Base-by-base conservation (phyloP, 345 rosid genomes). In the Barbarea vulgaris region DNA sequence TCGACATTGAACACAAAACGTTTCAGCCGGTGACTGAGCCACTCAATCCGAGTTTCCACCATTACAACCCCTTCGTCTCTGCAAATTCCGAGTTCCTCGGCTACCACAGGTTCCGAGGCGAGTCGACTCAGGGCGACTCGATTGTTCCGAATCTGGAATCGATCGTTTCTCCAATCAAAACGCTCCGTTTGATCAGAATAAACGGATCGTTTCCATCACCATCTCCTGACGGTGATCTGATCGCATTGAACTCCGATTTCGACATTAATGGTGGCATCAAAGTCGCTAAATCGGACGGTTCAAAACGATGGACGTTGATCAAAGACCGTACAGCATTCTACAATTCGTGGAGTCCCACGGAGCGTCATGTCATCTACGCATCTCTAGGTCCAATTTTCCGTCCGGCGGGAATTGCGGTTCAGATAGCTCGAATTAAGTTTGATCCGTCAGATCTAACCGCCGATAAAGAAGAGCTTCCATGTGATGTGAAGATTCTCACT, bases 271-370 rank as follows among this genome's bases (percentile, higher is more conserved):
- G 86, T 2, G 97, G 93, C 3, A 48, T 88, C 28, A 83, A 78
- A 68, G 44, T 91, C 24, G 78, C 83, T 3, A 87, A 81, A 81
- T 88, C 93, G 0, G 88, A 91, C 81, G 93, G 98, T n/a, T 84
- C 96, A 0, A 84, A 80, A 73, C 87, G 90, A 39, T 89, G 97
- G 98, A 85, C 86, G 15, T 68, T 89, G 50, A 62, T 91, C 68
- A 85, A 83, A 52, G 78, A 67, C 64, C 93, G 94, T 6, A 83
- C 81, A 30, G 89, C 97, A 2, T 93, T 93, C 70, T 84, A 76
- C 83, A 91, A 88, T 81, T 82, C 93, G 3, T 91, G 98, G 97
- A 93, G 96, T 67, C 91, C 93, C 2, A 76, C 85, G 2, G 97
- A 89, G 75, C 75, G 82, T 36, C 81, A 86, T 70, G 91, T 88